These are phyloP conservation scores for Lonicera japonica DNA, from an alignment of 129 eudicot species.

Conservation along the genomic window DNA sequence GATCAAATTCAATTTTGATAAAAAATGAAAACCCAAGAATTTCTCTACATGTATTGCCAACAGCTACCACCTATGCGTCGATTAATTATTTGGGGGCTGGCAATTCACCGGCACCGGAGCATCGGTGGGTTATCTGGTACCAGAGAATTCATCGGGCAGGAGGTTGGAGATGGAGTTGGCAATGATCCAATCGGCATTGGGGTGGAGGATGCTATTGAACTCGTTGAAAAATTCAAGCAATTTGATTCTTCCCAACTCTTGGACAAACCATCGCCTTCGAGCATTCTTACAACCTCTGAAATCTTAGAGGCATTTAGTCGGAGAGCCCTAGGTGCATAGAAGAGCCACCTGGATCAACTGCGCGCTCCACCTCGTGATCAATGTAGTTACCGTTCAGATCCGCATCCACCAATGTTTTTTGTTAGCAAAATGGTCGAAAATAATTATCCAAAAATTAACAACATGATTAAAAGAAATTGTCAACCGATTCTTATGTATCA, in stretches of 20 bases:
- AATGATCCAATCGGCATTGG: conserved; percentile 35
- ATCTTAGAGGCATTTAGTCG: conserved; percentile 49
- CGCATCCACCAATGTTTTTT: conserved; percentile 48
- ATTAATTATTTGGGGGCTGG: too few species aligned
- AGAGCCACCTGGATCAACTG: conserved; percentile 53
- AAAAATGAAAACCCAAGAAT: background rate
- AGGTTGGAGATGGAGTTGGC: conserved; percentile 42
- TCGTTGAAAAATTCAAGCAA: conserved; percentile 47
- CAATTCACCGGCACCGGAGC: background rate
- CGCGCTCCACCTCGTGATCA: conserved; percentile 53
- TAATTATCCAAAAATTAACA: too few species aligned
- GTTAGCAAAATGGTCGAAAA: too few species aligned
- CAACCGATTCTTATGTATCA: too few species aligned
- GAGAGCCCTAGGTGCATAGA: conserved; percentile 51
- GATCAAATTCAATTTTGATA: background rate
- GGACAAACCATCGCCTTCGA: conserved; percentile 64
- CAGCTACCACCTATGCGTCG: too few species aligned
- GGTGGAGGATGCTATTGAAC: conserved; percentile 27
- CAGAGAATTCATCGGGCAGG: conserved; percentile 53
- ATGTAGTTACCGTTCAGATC: conserved; percentile 44
- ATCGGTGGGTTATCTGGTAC: conserved; percentile 37
- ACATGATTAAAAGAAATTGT: too few species aligned
- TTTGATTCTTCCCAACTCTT: conserved; percentile 65
- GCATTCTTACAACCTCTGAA: conserved; percentile 60
- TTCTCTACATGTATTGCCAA: background rate